Conservation (phyloP, 2,329 filamentous ascomycete species). For the Plectosphaerella cucumerina region DNA sequence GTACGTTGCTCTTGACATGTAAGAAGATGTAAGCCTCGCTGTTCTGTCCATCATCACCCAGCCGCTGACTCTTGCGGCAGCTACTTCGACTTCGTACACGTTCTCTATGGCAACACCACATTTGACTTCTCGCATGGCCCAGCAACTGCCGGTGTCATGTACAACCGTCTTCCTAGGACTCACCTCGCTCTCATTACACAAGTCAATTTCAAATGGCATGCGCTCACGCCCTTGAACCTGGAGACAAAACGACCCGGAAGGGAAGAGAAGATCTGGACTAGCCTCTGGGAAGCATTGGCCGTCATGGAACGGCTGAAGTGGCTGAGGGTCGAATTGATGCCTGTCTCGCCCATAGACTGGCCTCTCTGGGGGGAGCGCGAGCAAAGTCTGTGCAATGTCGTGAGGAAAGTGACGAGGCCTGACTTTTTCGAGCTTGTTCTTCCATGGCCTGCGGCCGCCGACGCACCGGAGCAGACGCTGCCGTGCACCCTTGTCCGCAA, state of each 20-base stretch:
- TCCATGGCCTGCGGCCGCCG: constrained; percentile 10
- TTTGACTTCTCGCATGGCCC: constrained; percentile 10
- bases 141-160: constrained; percentile 1
- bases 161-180: constrained; percentile 5
- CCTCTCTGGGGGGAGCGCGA: constrained; percentile 7
- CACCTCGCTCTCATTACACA: constrained; percentile 4
- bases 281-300: constrained; percentile 9
- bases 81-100: constrained; percentile 12
- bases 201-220: constrained; percentile 5
- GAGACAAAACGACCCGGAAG: background rate
- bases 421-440: constrained; percentile 12
- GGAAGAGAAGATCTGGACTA: constrained; percentile 7
- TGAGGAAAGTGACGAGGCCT: constrained; percentile 12
- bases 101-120: constrained; percentile 11
- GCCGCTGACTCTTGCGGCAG: constrained; percentile 8
- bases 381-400: constrained; percentile 7
- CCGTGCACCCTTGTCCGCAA: constrained; percentile 11
- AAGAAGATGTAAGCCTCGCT: constrained; percentile 11
- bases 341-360: background rate
- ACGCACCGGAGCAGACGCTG: constrained; percentile 10
- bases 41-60: background rate
- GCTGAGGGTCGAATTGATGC: constrained; percentile 10
- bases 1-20: constrained; percentile 10
- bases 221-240: constrained; percentile 1
- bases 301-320: constrained; percentile 12